Percentiles rank a stretch among this genome's conserved stretches.
Conservation (phyloP, 306 rosid species). For the Mucuna pruriens region DNA sequence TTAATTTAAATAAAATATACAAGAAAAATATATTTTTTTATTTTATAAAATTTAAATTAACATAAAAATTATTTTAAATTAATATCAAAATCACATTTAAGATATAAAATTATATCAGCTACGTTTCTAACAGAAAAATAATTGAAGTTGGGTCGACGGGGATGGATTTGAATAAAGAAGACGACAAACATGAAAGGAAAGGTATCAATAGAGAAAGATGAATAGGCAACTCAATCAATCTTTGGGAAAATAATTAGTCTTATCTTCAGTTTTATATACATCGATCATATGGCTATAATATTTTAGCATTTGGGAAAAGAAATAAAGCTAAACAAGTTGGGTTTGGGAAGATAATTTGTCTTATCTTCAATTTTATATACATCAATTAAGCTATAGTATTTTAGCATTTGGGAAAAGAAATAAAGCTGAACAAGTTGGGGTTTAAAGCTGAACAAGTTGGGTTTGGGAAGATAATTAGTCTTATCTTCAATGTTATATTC, state of each 20-base stretch:
- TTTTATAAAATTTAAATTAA: too few relatives aligned
- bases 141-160: conserved; percentile 32
- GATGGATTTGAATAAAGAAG: conserved; percentile 24
- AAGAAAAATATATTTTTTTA: too few relatives aligned
- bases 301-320: background rate
- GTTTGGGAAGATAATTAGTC: conserved; percentile 1
- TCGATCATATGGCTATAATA: background rate
- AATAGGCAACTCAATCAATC: background rate
- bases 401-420: background rate
- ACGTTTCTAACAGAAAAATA: conserved; percentile 36
- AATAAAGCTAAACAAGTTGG: too few relatives aligned
- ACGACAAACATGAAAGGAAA: background rate
- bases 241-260: conserved; percentile 3
- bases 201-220: background rate
- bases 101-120: too few relatives aligned
- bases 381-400: background rate
- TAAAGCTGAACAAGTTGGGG: too few relatives aligned
- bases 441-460: too few relatives aligned
- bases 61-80: too few relatives aligned
- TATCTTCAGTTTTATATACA: background rate
- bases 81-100: too few relatives aligned
- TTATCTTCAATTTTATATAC: background rate
- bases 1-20: too few relatives aligned
- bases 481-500: background rate
- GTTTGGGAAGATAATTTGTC: background rate